Conservation (phyloP, 148 eudicot genomes). For the Euryodendron excelsum region DNA sequence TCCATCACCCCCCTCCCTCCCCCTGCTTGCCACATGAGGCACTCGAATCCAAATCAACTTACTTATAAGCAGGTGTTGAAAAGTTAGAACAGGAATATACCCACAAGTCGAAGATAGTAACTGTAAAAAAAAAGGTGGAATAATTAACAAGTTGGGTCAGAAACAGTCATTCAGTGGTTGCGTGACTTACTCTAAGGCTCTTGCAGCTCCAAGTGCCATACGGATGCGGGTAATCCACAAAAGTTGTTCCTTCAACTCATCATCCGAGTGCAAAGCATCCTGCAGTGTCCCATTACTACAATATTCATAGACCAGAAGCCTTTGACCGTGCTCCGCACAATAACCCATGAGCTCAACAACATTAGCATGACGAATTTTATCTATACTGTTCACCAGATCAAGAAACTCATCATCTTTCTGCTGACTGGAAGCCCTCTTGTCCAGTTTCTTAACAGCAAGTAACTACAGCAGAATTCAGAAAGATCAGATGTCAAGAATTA, state of each 20-base stretch:
- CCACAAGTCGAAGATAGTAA: neutral
- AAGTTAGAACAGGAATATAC: neutral
- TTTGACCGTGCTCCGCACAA: slow-evolving; percentile 84
- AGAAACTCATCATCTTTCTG: slow-evolving; percentile 79
- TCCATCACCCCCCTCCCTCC: too few species aligned
- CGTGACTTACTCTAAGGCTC: slow-evolving; percentile 91
- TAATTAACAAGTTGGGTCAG: neutral
- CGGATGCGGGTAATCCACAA: slow-evolving; percentile 78
- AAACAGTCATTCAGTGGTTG: neutral
- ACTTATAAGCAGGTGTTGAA: neutral
- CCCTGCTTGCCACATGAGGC: neutral
- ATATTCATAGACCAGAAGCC: slow-evolving; percentile 81
- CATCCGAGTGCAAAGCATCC: slow-evolving; percentile 85
- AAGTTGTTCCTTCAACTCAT: slow-evolving; percentile 65
- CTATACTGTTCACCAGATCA: slow-evolving; percentile 70
- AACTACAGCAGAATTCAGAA: slow-evolving; percentile 45
- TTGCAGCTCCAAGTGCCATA: slow-evolving; percentile 97
- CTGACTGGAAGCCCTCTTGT: slow-evolving; percentile 62
- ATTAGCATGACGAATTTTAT: slow-evolving; percentile 81
- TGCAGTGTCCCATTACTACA: slow-evolving; percentile 77
- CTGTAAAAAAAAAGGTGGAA: neutral
- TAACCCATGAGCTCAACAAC: slow-evolving; percentile 86
- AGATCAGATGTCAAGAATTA: neutral
- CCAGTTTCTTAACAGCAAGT: slow-evolving; percentile 84
- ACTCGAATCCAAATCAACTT: neutral